These are phyloP conservation scores for Meyerozyma athensensis DNA, from an alignment of 1,139 yeast species.

Conservation along the genomic window DNA sequence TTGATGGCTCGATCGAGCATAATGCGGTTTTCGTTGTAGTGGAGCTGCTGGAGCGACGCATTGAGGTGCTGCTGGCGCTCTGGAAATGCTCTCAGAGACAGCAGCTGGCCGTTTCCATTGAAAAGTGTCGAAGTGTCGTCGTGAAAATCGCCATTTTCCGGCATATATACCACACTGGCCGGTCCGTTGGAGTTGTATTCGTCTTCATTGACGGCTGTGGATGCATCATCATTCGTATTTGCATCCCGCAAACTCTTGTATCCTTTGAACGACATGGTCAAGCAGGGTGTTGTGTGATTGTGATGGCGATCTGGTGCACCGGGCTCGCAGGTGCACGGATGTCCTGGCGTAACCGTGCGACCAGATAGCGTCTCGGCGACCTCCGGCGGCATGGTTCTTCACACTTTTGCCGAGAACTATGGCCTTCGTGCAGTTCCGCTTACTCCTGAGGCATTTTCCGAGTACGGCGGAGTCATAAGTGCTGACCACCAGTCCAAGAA, in stretches of 20 bases:
- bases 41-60: conserved; percentile 59
- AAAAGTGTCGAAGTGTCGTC: conserved; percentile 24
- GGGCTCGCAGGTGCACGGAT: no score
- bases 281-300: no score
- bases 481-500: conserved; percentile 40
- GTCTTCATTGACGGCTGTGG: conserved; percentile 12
- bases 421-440: conserved; percentile 30
- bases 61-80: conserved; percentile 16
- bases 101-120: conserved; percentile 18
- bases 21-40: conserved; percentile 63
- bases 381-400: conserved; percentile 1
- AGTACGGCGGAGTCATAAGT: conserved; percentile 43
- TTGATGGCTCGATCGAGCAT: conserved; percentile 61
- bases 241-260: background rate
- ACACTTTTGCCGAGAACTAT: conserved; percentile 5
- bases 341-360: background rate
- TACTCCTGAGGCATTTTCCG: conserved; percentile 39
- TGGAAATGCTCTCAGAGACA: conserved; percentile 1
- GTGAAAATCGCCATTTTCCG: conserved; percentile 25
- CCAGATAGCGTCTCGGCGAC: background rate
- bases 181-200: conserved; percentile 16
- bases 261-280: conserved; percentile 2
- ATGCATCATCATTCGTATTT: conserved; percentile 12
- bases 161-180: conserved; percentile 28
- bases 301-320: no score